These are phyloP conservation scores for Pseudodiploospora longispora DNA, from an alignment of 2,329 filamentous ascomycete species.

Conservation along the genomic window DNA sequence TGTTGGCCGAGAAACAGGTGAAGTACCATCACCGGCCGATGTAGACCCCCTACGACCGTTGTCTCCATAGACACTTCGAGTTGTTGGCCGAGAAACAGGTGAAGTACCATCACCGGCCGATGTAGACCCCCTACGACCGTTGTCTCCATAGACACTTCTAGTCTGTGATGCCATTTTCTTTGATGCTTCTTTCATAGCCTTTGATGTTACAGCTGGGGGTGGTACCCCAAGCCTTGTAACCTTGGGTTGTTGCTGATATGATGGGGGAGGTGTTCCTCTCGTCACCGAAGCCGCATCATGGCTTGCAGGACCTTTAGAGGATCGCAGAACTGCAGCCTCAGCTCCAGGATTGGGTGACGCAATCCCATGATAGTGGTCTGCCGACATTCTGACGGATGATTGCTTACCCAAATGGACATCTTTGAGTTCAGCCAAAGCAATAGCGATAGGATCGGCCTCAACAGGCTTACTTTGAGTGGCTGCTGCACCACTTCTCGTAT, in stretches of 20 bases:
- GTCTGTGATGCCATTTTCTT: conserved; percentile 82
- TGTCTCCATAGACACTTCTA: conserved; percentile 62
- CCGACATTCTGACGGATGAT: conserved; percentile 76
- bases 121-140: conserved; percentile 21
- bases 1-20: conserved; percentile 44
- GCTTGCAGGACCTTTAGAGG: conserved; percentile 50
- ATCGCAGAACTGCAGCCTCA: conserved; percentile 32
- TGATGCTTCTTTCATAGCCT: conserved; percentile 91
- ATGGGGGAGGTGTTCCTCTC: conserved; percentile 75
- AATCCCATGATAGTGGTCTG: conserved; percentile 91
- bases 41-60: conserved; percentile 26
- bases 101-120: too few species aligned
- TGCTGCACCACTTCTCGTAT: conserved; percentile 33
- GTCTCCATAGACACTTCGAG: conserved; percentile 65
- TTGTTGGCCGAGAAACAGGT: conserved; percentile 58
- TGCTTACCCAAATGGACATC: conserved; percentile 70
- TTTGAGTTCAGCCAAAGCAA: conserved; percentile 87
- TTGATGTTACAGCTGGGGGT: conserved; percentile 83
- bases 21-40: conserved; percentile 16
- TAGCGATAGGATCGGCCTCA: conserved; percentile 79
- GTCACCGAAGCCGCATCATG: conserved; percentile 44
- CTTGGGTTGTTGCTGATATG: conserved; percentile 60
- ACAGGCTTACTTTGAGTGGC: conserved; percentile 37
- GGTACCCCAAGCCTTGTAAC: conserved; percentile 79
- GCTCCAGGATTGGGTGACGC: conserved; percentile 63